Conservation (phyloP, 176 grass and related monocot species). For the Areca catechu region DNA sequence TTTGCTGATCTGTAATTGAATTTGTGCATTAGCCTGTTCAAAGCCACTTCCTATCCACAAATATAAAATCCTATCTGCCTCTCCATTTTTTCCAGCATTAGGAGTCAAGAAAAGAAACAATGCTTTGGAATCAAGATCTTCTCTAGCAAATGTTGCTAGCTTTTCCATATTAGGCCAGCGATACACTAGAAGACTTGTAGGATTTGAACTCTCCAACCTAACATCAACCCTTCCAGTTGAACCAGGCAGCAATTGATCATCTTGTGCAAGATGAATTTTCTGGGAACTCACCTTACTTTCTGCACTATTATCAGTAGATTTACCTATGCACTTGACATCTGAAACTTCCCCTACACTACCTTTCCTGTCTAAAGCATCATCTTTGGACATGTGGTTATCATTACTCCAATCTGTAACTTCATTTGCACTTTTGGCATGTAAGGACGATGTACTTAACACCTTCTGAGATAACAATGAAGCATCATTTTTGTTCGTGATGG, state of each 20-base stretch:
- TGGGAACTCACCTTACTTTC: neutral
- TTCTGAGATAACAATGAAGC: slow-evolving; percentile 39
- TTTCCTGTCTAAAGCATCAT: neutral
- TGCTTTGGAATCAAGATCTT: slow-evolving; percentile 69
- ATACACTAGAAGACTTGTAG: slow-evolving; percentile 35
- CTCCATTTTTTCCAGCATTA: slow-evolving; percentile 14
- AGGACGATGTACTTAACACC: slow-evolving; percentile 20
- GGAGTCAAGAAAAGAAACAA: slow-evolving; percentile 72
- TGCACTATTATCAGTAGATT: slow-evolving; percentile 24
- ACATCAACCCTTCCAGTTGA: slow-evolving; percentile 24
- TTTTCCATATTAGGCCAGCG: slow-evolving; percentile 80
- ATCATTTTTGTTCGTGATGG: slow-evolving; percentile 46
- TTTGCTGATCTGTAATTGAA: neutral
- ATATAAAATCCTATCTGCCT: neutral
- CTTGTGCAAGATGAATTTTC: neutral
- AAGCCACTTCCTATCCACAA: slow-evolving; percentile 1
- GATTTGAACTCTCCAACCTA: slow-evolving; percentile 23
- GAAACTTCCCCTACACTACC: slow-evolving; percentile 29
- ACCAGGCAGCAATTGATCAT: neutral
- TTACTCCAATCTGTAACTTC: slow-evolving; percentile 35
- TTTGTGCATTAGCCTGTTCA: slow-evolving; percentile 2
- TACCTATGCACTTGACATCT: slow-evolving; percentile 15
- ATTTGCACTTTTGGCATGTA: slow-evolving; percentile 21
- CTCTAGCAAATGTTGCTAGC: slow-evolving; percentile 34
- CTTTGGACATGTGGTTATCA: slow-evolving; percentile 8